Conservation (phyloP, 352 stramenopile genomes). For the Globisporangium solare region DNA sequence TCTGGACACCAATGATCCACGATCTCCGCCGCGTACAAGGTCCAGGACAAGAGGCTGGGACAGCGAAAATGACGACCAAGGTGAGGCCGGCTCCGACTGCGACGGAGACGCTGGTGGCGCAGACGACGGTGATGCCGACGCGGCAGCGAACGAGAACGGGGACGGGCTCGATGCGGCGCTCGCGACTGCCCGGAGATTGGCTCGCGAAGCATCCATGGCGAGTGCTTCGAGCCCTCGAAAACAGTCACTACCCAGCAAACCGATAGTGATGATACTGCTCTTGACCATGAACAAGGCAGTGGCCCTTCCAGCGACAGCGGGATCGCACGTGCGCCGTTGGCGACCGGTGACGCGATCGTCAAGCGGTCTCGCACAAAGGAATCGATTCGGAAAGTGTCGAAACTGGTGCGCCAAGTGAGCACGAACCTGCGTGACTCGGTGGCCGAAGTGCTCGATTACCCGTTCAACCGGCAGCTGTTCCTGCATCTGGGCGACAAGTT, state of each 20-base stretch:
- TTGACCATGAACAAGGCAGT: too few relatives aligned
- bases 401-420: slow-evolving; percentile 61
- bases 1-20: too few relatives aligned
- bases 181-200: slow-evolving; percentile 1
- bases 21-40: too few relatives aligned
- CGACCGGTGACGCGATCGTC: slow-evolving; percentile 39
- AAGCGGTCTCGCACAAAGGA: slow-evolving; percentile 66
- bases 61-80: slow-evolving; percentile 23
- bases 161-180: slow-evolving; percentile 19
- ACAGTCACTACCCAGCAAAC: background rate
- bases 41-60: slow-evolving; percentile 5
- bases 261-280: background rate
- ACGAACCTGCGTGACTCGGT: slow-evolving; percentile 59
- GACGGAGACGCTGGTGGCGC: slow-evolving; percentile 10
- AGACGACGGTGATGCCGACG: slow-evolving; percentile 18
- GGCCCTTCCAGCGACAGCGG: too few relatives aligned
- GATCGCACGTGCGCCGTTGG: slow-evolving; percentile 2
- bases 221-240: slow-evolving; percentile 4
- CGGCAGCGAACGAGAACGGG: slow-evolving; percentile 21
- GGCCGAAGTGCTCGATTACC: slow-evolving; percentile 54
- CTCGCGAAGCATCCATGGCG: background rate
- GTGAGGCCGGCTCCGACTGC: background rate
- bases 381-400: slow-evolving; percentile 62
- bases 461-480: slow-evolving; percentile 59
- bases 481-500: slow-evolving; percentile 58